Evolutionary conservation across 2,329 filamentous ascomycete genomes (phyloP).

Genomic region (Lasiodiplodia gonubiensis): DNA sequence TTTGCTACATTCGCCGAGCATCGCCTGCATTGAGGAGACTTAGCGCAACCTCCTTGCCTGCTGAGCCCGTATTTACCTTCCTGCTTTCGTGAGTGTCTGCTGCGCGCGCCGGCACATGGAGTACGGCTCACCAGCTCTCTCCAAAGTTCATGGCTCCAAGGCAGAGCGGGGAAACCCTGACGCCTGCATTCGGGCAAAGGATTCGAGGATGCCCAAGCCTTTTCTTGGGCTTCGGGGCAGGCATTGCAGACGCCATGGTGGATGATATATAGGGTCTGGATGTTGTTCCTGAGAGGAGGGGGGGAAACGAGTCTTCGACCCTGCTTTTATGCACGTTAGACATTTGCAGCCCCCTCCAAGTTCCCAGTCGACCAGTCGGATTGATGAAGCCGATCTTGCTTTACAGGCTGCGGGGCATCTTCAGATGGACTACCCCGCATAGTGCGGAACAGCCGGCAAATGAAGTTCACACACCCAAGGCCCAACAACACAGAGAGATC

Average conservation of each 20-base stretch:
- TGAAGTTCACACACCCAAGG: neutral
- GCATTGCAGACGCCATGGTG: conserved; percentile 9
- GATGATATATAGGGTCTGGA: no score
- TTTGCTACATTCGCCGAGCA: conserved; percentile 47
- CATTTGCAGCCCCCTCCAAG: no score
- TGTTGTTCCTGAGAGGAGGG: no score
- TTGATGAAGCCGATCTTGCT: no score
- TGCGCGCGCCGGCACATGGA: neutral
- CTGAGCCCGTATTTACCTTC: conserved; percentile 42
- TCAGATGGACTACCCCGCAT: no score
- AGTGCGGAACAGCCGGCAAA: no score
- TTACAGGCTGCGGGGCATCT: no score
- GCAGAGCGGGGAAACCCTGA: conserved; percentile 61
- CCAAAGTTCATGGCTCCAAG: conserved; percentile 63
- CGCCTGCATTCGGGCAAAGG: conserved; percentile 57
- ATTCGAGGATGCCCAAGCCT: conserved; percentile 58
- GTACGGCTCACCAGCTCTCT: conserved; percentile 51
- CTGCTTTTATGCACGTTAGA: no score
- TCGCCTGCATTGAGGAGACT: neutral
- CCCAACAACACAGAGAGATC: neutral
- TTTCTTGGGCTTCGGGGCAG: conserved; percentile 6
- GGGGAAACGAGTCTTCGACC: no score
- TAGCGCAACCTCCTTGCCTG: neutral
- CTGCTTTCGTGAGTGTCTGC: conserved; percentile 29
- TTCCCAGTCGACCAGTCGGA: no score